Base-by-base conservation (phyloP, 2,329 filamentous ascomycete species). In the Hypoxylon sp. region DNA sequence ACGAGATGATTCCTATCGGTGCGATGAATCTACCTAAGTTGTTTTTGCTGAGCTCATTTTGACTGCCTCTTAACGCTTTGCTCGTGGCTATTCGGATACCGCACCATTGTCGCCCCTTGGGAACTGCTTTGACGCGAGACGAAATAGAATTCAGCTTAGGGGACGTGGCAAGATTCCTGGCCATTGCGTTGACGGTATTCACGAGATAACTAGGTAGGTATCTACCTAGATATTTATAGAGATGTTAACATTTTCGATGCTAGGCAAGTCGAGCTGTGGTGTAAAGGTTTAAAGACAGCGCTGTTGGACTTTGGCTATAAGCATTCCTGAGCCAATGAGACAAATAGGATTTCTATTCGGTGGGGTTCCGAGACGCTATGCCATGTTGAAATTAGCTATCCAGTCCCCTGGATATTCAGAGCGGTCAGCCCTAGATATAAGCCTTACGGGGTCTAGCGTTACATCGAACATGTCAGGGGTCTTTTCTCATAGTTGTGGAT, bases 301-400 rank as follows among this genome's bases (percentile, higher is more conserved):
- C n/a, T 43, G 6, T 3, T 19, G 6, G 4, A 19, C 5, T 9
- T n/a, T 14, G 49, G 21, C n/a, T 43, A 17, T 36, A 23, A 36
- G 17, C 34, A 36, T 14, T 36, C 34, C 14, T 5, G 2, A 52
- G 32, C 32, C 48, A 41, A 25, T 41, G 14, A n/a, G 34, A 19
- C 19, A 19, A 2, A n/a, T 25, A 28, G 19, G 28, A 11, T 25
- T n/a, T 48, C n/a, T n/a, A 32, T 46, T 49, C 14, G 10, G 2
- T 28, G 48, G 25, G 21, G 14, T 30, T 10, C 3, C 14, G 17
- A 21, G 17, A 17, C 19, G 38, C 52, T 45, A 32, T 45, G n/a
- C 52, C 36, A 41, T 45, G 28, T 55, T 21, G 9, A 55, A 14
- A 9, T 32, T 55, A 55, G 36, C 25, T 45, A 13, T 55, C 52